phyloP scores from a whole-genome alignment of 2,329 filamentous ascomycete genomes.

The Microcera coccophila region DNA sequence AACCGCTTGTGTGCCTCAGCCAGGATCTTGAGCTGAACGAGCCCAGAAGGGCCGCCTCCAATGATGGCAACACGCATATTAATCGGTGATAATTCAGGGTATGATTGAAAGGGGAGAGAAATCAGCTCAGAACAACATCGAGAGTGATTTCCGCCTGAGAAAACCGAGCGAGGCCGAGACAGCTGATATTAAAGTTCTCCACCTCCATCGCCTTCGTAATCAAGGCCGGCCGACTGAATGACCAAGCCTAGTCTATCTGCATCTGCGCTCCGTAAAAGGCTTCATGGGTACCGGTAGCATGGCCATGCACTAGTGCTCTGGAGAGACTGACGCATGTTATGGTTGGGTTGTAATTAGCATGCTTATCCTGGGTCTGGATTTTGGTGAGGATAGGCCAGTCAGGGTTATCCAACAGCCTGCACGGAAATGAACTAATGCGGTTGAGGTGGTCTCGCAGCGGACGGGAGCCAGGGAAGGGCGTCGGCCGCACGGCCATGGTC shows the following conservation, averaged over 20 bases:
- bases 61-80: slow-evolving; percentile 37
- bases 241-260: too few species aligned
- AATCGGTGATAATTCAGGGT: too few species aligned
- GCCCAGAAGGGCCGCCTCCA: slow-evolving; percentile 38
- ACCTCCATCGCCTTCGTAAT: not conserved
- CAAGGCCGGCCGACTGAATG: not conserved
- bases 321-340: not conserved
- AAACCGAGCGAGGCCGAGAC: too few species aligned
- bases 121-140: not conserved
- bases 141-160: too few species aligned
- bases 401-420: not conserved
- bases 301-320: not conserved
- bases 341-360: not conserved
- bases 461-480: not conserved
- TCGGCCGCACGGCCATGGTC: not conserved
- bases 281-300: not conserved
- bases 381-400: too few species aligned
- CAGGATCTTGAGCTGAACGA: slow-evolving; percentile 39
- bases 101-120: not conserved
- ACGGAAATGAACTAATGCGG: not conserved
- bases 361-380: too few species aligned
- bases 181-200: too few species aligned
- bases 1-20: slow-evolving; percentile 32
- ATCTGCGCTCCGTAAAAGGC: not conserved
- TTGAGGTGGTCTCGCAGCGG: not conserved